Evolutionary conservation across 441 rosid genomes (phyloP), one percentile per base, ranked within the genome.

Genomic region (Pelargonium exstipulatum): DNA sequence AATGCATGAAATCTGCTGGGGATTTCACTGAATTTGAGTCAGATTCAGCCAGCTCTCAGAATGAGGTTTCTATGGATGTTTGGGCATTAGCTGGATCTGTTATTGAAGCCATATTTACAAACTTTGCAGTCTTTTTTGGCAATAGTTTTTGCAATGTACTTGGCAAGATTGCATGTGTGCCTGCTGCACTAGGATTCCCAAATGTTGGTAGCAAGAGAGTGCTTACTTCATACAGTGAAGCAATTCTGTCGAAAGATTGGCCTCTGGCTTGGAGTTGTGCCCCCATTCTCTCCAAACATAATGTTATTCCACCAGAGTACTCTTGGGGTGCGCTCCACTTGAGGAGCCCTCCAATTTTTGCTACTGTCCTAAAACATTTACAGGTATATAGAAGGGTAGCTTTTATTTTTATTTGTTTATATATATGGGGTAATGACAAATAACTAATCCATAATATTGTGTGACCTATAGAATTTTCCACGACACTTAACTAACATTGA

Each of bases 221-320:
- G 78, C 97, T 95, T 76, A 82, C 98, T 71, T 84, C 98, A 68
- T 95, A 90, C 74, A 84, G 83, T 74, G 88, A 91, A 78, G 96
- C 91, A 69, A 82, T 95, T 76, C 75, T 95, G 68, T 80, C 80
- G 67, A 87, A 87, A 74, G 97, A 95, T 81, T 95, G 99, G 98
- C 96, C 99, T 81, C 83, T 95, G 75, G 94, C 95, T 75, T 95
- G 99, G 99, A 95, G 96, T 76, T 84, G 82, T 71, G 83, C 87
- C 80, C 98, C 99, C 70, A 90, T 89, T 77, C 83, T 95, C 77
- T 78, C 95, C 68, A 87, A 77, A 79, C 92, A 90, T 77, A 89
- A 76, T 83, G 80, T 85, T 79, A 70, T 90, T 82, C 99, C 98
- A 64, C 98, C 99, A 24, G 97, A 89, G 65, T 92, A 82, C 82